phyloP scores from a whole-genome alignment of 345 rosid species.

The Eucalyptus camaldulensis region DNA sequence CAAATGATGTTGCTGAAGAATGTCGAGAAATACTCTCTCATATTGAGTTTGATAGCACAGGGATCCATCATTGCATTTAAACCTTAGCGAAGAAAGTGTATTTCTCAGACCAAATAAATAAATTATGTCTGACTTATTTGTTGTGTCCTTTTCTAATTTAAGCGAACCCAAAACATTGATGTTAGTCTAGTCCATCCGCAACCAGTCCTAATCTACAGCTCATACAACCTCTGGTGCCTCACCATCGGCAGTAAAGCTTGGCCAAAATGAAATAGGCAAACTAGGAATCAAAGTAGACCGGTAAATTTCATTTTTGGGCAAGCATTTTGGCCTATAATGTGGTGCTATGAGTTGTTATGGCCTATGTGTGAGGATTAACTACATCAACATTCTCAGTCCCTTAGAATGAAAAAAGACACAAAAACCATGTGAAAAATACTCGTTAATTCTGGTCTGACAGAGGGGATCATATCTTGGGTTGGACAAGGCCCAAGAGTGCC shows the following conservation, averaged over 20 bases:
- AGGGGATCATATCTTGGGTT: not conserved
- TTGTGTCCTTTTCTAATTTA: not conserved
- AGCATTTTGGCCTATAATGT: not conserved
- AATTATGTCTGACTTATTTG: not conserved
- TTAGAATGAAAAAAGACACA: too few species aligned
- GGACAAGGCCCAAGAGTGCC: not conserved
- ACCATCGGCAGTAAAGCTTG: not conserved
- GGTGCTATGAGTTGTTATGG: not conserved
- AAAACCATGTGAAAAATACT: not conserved
- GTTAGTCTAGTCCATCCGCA: not conserved
- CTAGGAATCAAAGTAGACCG: not conserved
- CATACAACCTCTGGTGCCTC: not conserved
- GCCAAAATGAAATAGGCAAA: not conserved
- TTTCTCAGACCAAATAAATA: not conserved
- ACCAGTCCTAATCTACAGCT: not conserved
- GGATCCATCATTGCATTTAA: not conserved
- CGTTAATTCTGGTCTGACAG: not conserved
- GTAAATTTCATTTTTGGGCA: not conserved
- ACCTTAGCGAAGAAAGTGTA: not conserved
- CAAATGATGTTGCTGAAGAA: not conserved
- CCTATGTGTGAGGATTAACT: not conserved
- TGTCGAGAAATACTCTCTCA: not conserved
- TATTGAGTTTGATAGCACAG: not conserved
- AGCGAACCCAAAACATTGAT: not conserved
- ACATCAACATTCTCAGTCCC: not conserved